These are phyloP conservation scores for Inga oerstediana DNA, from an alignment of 306 rosid species.

Conservation along the genomic window DNA sequence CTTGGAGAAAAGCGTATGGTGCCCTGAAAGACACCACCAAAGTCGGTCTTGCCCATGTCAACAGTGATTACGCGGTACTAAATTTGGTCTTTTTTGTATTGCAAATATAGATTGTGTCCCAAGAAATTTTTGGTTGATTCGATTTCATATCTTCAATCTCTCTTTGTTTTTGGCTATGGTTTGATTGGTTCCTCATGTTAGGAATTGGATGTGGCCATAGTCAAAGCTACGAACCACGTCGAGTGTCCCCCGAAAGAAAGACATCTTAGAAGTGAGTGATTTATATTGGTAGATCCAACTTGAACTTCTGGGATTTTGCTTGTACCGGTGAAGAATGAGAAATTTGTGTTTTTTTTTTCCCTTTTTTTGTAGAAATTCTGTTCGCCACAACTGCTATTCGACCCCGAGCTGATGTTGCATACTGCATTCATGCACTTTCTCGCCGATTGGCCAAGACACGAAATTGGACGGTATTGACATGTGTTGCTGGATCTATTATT, in stretches of 20 bases:
- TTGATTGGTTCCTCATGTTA: constrained; percentile 46
- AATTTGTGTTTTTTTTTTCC: background rate
- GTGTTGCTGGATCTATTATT: background rate
- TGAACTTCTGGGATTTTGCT: constrained; percentile 17
- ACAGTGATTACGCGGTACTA: constrained; percentile 87
- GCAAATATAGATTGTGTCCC: constrained; percentile 24
- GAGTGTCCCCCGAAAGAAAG: constrained; percentile 98
- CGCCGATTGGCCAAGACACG: constrained; percentile 88
- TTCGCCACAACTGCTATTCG: constrained; percentile 83
- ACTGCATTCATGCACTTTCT: constrained; percentile 91
- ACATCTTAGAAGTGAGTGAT: constrained; percentile 81
- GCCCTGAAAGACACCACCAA: constrained; percentile 93
- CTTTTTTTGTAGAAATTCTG: constrained; percentile 41
- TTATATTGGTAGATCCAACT: constrained; percentile 49
- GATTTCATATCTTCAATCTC: constrained; percentile 23
- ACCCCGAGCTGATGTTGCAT: constrained; percentile 98
- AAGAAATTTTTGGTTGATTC: constrained; percentile 9
- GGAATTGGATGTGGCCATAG: constrained; percentile 99
- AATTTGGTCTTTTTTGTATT: background rate
- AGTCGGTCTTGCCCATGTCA: constrained; percentile 99
- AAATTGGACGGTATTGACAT: constrained; percentile 88
- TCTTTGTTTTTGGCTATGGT: constrained; percentile 26
- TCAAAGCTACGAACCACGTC: constrained; percentile 97
- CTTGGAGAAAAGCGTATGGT: constrained; percentile 97
- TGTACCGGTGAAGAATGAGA: constrained; percentile 2